phyloP scores from a whole-genome alignment of 208 protist genomes.

The Leishmania lainsoni region DNA sequence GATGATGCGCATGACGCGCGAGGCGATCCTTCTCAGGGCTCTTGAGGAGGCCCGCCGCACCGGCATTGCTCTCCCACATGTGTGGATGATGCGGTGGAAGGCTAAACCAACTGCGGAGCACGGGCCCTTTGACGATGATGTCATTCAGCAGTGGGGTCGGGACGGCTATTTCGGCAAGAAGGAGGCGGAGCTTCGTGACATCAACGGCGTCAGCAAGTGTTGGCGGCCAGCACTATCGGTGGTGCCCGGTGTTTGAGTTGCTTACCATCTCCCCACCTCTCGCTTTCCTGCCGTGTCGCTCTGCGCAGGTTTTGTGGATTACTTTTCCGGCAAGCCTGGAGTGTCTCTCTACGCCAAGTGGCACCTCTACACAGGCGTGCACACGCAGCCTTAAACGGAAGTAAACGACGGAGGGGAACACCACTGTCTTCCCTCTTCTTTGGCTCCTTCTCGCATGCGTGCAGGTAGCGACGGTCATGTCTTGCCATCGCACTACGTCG shows the following conservation, averaged over 20 bases:
- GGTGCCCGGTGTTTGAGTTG: not conserved
- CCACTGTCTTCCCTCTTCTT: not conserved
- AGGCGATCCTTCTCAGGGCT: slow-evolving; percentile 38
- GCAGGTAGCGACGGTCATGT: not conserved
- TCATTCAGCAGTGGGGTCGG: slow-evolving; percentile 31
- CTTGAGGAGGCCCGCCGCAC: slow-evolving; percentile 23
- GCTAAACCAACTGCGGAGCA: slow-evolving; percentile 25
- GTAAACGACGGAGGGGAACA: not conserved
- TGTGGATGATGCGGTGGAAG: slow-evolving; percentile 45
- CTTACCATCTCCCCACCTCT: not conserved
- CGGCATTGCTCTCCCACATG: slow-evolving; percentile 8
- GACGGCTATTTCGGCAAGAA: slow-evolving; percentile 45
- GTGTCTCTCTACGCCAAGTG: not conserved
- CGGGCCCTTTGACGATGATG: slow-evolving; percentile 34
- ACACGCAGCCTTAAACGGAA: not conserved
- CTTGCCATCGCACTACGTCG: not conserved
- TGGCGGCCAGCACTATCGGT: slow-evolving; percentile 19
- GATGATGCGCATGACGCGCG: slow-evolving; percentile 42
- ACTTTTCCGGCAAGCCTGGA: not conserved
- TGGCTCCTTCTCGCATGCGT: not conserved
- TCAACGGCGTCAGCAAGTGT: slow-evolving; percentile 17
- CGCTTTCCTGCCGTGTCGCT: not conserved
- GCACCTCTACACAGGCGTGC: not conserved
- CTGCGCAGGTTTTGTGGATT: not conserved
- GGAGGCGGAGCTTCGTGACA: slow-evolving; percentile 35